Evolutionary conservation across 1,139 yeast genomes (phyloP).

Genomic region (Meyerozyma sp.): DNA sequence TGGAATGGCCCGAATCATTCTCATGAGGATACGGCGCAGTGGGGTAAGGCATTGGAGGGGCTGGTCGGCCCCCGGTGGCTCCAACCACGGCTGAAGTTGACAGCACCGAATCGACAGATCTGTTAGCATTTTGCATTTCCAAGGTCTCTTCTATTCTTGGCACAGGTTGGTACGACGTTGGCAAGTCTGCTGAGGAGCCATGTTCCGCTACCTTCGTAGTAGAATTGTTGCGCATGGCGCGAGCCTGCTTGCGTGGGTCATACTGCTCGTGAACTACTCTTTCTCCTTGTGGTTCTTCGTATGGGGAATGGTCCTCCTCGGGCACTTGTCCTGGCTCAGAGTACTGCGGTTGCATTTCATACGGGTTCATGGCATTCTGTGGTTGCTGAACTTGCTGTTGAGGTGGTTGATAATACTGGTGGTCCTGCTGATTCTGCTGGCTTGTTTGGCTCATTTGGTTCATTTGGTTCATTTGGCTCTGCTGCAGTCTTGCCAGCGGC

Average conservation of each 20-base stretch:
- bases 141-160: background rate
- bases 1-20: background rate
- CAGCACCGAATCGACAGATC: background rate
- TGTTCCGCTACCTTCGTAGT: background rate
- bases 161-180: background rate
- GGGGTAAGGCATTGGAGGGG: background rate
- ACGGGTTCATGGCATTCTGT: background rate
- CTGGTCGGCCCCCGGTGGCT: background rate
- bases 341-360: background rate
- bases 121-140: background rate
- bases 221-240: background rate
- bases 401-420: background rate
- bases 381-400: background rate
- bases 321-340: background rate
- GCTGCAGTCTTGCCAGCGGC: background rate
- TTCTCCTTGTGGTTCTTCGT: background rate
- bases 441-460: no score
- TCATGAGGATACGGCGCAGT: background rate
- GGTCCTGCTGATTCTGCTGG: no score
- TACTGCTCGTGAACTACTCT: background rate
- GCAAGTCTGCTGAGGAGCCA: background rate
- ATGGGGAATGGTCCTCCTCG: background rate
- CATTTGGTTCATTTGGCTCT: no score
- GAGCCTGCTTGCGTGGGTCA: background rate
- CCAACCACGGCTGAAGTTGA: background rate